Evolutionary conservation across 2,329 filamentous ascomycete genomes (phyloP).

Genomic region (Geosmithia morbida): DNA sequence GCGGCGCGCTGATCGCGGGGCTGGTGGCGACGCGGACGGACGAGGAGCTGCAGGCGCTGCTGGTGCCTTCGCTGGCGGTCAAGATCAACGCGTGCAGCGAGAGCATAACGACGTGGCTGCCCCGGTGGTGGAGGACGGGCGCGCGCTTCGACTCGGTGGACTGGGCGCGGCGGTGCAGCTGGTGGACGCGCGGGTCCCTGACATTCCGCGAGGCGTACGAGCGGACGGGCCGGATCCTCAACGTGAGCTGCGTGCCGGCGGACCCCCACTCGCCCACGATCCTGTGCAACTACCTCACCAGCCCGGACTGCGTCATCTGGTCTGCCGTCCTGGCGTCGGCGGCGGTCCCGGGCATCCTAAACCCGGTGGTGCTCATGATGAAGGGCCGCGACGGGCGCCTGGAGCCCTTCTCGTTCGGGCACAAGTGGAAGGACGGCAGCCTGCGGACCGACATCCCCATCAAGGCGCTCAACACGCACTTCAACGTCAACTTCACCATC

Average conservation of each 20-base stretch:
- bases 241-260: slow-evolving; percentile 89
- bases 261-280: slow-evolving; percentile 90
- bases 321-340: slow-evolving; percentile 89
- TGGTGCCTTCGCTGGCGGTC: slow-evolving; percentile 75
- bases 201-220: slow-evolving; percentile 94
- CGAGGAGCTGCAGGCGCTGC: slow-evolving; percentile 70
- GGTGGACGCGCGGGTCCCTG: slow-evolving; percentile 84
- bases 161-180: slow-evolving; percentile 73
- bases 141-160: slow-evolving; percentile 88
- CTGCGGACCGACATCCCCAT: slow-evolving; percentile 90
- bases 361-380: slow-evolving; percentile 87
- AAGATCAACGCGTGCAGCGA: slow-evolving; percentile 81
- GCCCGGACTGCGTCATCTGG: slow-evolving; percentile 96
- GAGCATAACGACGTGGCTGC: slow-evolving; percentile 57
- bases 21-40: slow-evolving; percentile 82
- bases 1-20: slow-evolving; percentile 78
- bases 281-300: slow-evolving; percentile 87
- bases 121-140: slow-evolving; percentile 82
- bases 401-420: slow-evolving; percentile 85
- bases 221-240: slow-evolving; percentile 83
- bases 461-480: slow-evolving; percentile 86
- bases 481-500: slow-evolving; percentile 97
- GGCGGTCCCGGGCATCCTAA: slow-evolving; percentile 89
- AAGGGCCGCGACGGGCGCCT: slow-evolving; percentile 66
- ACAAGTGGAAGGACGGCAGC: slow-evolving; percentile 98